phyloP scores from a whole-genome alignment of 768 basidiomycete species.

The Clitopilus hobsonii region DNA sequence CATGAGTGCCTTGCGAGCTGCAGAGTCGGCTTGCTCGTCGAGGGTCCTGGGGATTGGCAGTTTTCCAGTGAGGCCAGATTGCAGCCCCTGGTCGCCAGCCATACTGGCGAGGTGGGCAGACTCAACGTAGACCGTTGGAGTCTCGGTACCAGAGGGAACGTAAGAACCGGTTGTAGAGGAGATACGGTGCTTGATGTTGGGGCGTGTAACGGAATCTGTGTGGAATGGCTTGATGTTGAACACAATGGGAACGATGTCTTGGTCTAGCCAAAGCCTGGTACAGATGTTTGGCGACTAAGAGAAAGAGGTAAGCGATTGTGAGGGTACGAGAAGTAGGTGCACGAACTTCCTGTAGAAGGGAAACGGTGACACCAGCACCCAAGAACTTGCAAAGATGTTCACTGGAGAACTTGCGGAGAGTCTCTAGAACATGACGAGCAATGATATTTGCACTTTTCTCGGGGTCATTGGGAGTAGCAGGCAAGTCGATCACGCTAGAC shows the following conservation, averaged over 20 bases:
- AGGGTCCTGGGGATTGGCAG: constrained; percentile 73
- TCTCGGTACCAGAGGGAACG: constrained; percentile 71
- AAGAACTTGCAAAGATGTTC: constrained; percentile 86
- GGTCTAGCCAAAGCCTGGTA: constrained; percentile 77
- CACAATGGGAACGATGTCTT: constrained; percentile 81
- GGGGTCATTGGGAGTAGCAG: constrained; percentile 40
- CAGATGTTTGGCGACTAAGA: constrained; percentile 72
- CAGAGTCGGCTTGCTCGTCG: constrained; percentile 84
- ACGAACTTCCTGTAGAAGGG: constrained; percentile 62
- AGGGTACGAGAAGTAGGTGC: constrained; percentile 5
- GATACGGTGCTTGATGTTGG: constrained; percentile 79
- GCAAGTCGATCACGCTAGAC: constrained; percentile 52
- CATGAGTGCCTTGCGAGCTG: constrained; percentile 81
- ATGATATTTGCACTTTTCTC: constrained; percentile 57
- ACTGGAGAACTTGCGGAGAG: constrained; percentile 63
- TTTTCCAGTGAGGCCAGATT: constrained; percentile 44
- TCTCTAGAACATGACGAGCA: constrained; percentile 58
- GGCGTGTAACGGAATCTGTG: constrained; percentile 72
- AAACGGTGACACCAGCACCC: constrained; percentile 73
- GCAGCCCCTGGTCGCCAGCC: constrained; percentile 34
- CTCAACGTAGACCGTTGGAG: constrained; percentile 67
- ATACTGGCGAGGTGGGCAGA: constrained; percentile 35
- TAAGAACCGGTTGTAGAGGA: constrained; percentile 77
- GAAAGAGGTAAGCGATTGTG: constrained; percentile 17
- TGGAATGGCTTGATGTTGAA: constrained; percentile 85